phyloP scores from a whole-genome alignment of 2,329 filamentous ascomycete genomes.

The Aspergillus ochraceus region DNA sequence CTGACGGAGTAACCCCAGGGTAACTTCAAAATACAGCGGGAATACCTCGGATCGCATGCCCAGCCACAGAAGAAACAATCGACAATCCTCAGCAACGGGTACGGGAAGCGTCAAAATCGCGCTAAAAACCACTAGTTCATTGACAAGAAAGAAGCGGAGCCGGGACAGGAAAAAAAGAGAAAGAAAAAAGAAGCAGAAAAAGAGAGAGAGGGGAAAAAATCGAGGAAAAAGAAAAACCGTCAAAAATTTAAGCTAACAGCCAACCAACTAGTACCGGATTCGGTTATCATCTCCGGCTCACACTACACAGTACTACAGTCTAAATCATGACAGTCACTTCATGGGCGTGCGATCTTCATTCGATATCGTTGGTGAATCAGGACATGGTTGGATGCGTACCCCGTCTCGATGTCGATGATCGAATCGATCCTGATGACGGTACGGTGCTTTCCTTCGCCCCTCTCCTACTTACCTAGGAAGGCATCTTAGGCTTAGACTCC shows the following conservation, averaged over 20 bases:
- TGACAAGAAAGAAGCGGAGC: not conserved
- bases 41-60: not conserved
- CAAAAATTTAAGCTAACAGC: not conserved
- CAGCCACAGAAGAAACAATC: not conserved
- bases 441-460: not conserved
- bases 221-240: too few relatives aligned
- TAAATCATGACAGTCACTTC: not conserved
- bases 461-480: too few relatives aligned
- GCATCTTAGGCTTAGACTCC: too few relatives aligned
- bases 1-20: not conserved
- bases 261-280: not conserved
- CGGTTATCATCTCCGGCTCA: slow-evolving; percentile 7
- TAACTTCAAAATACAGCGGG: not conserved
- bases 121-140: not conserved
- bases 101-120: not conserved
- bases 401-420: not conserved
- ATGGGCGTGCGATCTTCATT: not conserved
- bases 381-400: not conserved
- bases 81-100: not conserved
- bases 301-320: not conserved
- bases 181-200: not conserved
- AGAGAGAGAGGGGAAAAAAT: too few relatives aligned
- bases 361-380: not conserved
- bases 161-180: not conserved
- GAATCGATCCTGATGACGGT: not conserved